Base-by-base conservation (phyloP, 352 stramenopile species). In the Phytopythium boreale region DNA sequence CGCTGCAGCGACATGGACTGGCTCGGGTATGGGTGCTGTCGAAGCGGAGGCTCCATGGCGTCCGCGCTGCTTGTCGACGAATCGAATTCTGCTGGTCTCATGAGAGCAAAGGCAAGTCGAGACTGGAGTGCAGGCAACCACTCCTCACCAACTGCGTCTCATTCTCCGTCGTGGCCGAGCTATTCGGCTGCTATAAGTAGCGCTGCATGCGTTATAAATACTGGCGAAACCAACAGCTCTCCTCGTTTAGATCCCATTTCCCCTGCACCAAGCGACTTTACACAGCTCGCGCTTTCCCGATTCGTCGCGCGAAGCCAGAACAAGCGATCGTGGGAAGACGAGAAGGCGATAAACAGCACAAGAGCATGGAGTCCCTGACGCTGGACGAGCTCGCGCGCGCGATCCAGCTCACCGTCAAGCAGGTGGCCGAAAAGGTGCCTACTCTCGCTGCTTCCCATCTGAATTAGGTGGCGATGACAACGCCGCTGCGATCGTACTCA, bases 381-480 rank as follows among this genome's bases (percentile, higher is more conserved):
- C 63, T 74, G 66, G 61, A 72, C 36, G 72, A 79, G 52, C 36
- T 74, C 1, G 57, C 63, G 20, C 66, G 61, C 29, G 66, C 66
- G 22, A 51, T 62, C 19, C 59, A 70, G 41, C 57, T 79, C 24
- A 69, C 62, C 29, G 43, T 39, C 62, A 64, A 70, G 44, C 59
- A 74, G 14, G 31, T 74, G 29, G 57, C 66, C 36, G 63, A 76
- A n/a, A 53, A 69, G 61, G 72, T 76, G 53, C 62, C 62, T 55
- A 50, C 20, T 43, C n/a, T 11, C 11, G 11, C n/a, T 29, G 20
- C 15, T 8, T 22, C 2, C 20, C 14, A 10, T 31, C 56, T 56
- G 26, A 29, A 36, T 27, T 24, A 19, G 15, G n/a, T n/a, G n/a
- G 14, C 39, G 10, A 53, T 22, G 17, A 37, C 12, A 19, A 5